Base-by-base conservation (phyloP, 192 early-diverging fungal species). In the Backusella liffmaniae region DNA sequence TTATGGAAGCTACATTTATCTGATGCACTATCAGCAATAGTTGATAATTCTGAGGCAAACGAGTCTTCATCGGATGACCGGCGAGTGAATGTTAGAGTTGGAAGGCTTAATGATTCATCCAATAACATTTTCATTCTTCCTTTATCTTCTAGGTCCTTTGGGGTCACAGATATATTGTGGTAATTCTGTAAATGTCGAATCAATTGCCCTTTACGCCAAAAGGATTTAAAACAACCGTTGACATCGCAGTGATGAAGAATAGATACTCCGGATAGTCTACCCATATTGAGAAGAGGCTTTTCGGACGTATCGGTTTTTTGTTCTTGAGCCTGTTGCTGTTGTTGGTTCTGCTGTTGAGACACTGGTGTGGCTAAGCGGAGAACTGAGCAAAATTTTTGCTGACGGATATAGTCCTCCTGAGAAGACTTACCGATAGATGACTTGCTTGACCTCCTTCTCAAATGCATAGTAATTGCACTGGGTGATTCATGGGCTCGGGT, bases 401-500 rank as follows among this genome's bases (percentile, higher is more conserved):
- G 79, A 34, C 62, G 42, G 7, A 42, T 12, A 42, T 80, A 80
- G 6, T 74, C 79, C 30, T 76, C 75, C 51, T 80, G 74, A 21
- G 74, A 59, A 15, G 56, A 65, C 70, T 80, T 76, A 30, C 59
- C 72, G n/a, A 42, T 70, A 36, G 53, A 67, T 34, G 36, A 66
- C 29, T 70, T 70, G 7, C 74, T 36, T 6, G 74, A 44, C 23
- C 62, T 73, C 21, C 74, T 51, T 34, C 79, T 42, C 34, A 74
- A 70, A 39, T 76, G 71, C 26, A 72, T 71, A 23, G 72, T 73
- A n/a, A 83, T 76, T 21, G 79, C 77, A 66, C 81, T 77, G 21
- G 75, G 76, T 34, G 42, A 26, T 12, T 79, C 76, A 66, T 86
- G 85, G 53, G 80, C 82, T 16, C 80, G 77, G 73, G 83, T 76